phyloP scores from a whole-genome alignment of 495 filamentous ascomycete genomes.

The Aspergillus sparsus region DNA sequence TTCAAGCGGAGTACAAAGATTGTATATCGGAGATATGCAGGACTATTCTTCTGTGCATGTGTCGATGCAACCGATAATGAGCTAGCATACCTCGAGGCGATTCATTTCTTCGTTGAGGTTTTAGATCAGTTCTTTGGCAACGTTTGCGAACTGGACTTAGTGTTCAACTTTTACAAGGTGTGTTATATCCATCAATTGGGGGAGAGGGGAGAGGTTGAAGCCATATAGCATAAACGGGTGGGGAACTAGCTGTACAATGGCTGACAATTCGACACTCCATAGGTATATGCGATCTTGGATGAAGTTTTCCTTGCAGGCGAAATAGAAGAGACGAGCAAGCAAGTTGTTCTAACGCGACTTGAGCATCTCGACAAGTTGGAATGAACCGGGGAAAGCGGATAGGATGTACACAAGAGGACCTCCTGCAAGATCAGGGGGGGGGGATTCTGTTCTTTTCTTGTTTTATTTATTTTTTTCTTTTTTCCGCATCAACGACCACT shows the following conservation, averaged over 20 bases:
- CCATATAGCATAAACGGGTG: not conserved
- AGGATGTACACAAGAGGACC: not conserved
- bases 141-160: constrained; percentile 97
- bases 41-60: constrained; percentile 97
- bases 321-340: constrained; percentile 97
- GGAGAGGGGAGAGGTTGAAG: not conserved
- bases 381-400: constrained; percentile 38
- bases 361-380: constrained; percentile 97
- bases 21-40: constrained; percentile 94
- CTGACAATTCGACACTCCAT: constrained; percentile 24
- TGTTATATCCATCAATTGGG: constrained; percentile 12
- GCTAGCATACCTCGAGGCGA: constrained; percentile 93
- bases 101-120: constrained; percentile 99
- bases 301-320: constrained; percentile 97
- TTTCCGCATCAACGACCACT: constrained; percentile 25
- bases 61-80: constrained; percentile 99
- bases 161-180: constrained; percentile 96
- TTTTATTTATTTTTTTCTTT: not conserved
- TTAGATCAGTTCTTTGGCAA: constrained; percentile 98
- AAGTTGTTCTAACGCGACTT: constrained; percentile 90
- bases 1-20: constrained; percentile 79
- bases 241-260: constrained; percentile 4
- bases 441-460: too few relatives aligned
- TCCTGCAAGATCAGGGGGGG: constrained; percentile 3
- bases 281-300: constrained; percentile 98